Percentiles rank a stretch among this genome's conserved stretches.
These are phyloP conservation scores for Pseudogymnoascus sp. DNA, from an alignment of 2,329 filamentous ascomycete species.

Conservation along the genomic window DNA sequence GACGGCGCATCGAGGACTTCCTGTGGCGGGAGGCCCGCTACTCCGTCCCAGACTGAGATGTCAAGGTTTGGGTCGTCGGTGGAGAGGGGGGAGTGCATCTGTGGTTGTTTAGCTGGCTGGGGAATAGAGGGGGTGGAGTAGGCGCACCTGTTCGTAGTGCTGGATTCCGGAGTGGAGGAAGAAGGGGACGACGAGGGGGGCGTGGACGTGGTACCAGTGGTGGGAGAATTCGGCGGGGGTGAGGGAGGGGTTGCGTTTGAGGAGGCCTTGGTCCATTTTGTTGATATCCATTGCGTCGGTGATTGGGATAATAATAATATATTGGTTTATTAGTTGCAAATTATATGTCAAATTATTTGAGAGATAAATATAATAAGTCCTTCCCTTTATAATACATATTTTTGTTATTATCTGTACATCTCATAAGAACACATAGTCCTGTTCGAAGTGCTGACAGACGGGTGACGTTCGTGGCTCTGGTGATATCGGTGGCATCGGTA, in stretches of 20 bases:
- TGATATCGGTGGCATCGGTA: neutral
- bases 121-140: neutral
- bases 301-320: neutral
- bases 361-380: neutral
- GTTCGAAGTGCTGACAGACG: neutral
- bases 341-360: neutral
- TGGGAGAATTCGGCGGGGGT: conserved; percentile 21
- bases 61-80: conserved; percentile 2
- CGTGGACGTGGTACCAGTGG: conserved; percentile 21
- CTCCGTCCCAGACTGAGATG: conserved; percentile 10
- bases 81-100: conserved; percentile 11
- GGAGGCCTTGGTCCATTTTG: conserved; percentile 17
- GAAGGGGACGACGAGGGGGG: conserved; percentile 19
- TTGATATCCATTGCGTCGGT: neutral
- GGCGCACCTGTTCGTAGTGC: conserved; percentile 20
- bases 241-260: conserved; percentile 20
- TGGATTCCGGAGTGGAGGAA: conserved; percentile 18
- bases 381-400: neutral
- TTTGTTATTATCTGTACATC: neutral
- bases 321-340: neutral
- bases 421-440: neutral
- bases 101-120: neutral
- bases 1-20: conserved; percentile 1
- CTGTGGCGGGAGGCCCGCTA: neutral
- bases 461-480: neutral